Percentiles rank a stretch among this genome's conserved stretches.
Evolutionary conservation across 345 rosid genomes (phyloP).

Genomic region (rapeseed (Brassica napus)): Da-Ae NC_063438.1:1593001-1593500

Average conservation of each 20-base stretch:
- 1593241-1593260: conserved; percentile 65
- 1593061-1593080: conserved; percentile 90
- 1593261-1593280: conserved; percentile 61
- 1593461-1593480: not conserved
- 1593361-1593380: conserved; percentile 4
- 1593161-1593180: conserved; percentile 70
- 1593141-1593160: conserved; percentile 90
- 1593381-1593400: conserved; percentile 15
- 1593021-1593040: conserved; percentile 80
- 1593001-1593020: conserved; percentile 91
- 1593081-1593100: conserved; percentile 80
- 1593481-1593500: not conserved
- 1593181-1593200: conserved; percentile 68
- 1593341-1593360: not conserved
- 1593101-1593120: conserved; percentile 56
- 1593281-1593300: conserved; percentile 31
- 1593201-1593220: conserved; percentile 42
- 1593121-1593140: conserved; percentile 71
- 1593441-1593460: not conserved
- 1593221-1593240: conserved; percentile 41
- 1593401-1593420: conserved; percentile 30
- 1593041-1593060: conserved; percentile 73
- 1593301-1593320: conserved; percentile 40
- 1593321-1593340: not conserved
- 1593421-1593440: not conserved